Evolutionary conservation across 2,329 filamentous ascomycete species (phyloP), one percentile per base, ranked within the genome.

Genomic region (Alternaria ethzedia): DNA sequence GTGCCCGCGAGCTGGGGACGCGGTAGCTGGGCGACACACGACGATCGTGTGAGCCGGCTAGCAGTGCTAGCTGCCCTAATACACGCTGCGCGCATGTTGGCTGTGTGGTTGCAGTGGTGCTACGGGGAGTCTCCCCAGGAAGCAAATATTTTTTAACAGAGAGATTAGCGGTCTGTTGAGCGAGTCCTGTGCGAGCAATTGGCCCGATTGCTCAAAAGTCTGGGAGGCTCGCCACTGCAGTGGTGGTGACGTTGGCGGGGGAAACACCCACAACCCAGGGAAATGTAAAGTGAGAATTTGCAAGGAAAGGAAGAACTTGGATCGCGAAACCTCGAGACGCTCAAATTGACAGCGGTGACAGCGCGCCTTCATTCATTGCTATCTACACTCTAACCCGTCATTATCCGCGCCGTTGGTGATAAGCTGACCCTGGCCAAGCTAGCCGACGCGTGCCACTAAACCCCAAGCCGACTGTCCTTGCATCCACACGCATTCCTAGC

Each of bases 21-120:
- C 54, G 70, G 70, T 9, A 74, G 61, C 55, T 70, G 70, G 30
- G 65, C 61, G 13, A 65, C 59, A 44, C 68, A 70, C 10, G 71
- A 63, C 21, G 68, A 69, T 57, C 69, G 70, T 45, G 72, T 64
- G 52, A 75, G 67, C 50, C 72, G 74, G 56, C 68, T 67, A 55
- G 72, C 72, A 56, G 73, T 69, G 65, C 70, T 70, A 50, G 75
- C 75, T 67, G 78, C 73, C 60, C 75, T 68, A 58, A 79, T 70
- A 64, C 73, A 75, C 55, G 72, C 66, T 45, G 73, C 73, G 28
- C 75, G 74, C 77, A 79, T 79, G 52, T 43, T 73, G 65, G 63
- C 56, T 55, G 60, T 52, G 15, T 55, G 30, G 26, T 20, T 17
- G 54, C 20, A 28, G 20, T 49, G 47, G 17, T 52, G 55, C 52